Base-by-base conservation (phyloP, 2,329 filamentous ascomycete species). In the Nigrospora sphaerica region DNA sequence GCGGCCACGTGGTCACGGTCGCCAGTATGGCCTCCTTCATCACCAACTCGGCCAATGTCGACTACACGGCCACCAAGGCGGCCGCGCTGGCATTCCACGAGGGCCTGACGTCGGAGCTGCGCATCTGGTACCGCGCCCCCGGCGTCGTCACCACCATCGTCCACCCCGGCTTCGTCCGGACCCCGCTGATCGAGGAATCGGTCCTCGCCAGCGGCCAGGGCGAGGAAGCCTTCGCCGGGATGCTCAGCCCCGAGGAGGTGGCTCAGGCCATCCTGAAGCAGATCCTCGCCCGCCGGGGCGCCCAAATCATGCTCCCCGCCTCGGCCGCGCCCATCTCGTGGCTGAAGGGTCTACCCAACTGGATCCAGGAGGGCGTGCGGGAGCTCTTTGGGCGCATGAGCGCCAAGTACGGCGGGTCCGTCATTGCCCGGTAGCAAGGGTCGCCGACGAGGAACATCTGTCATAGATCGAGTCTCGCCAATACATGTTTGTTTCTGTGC, bases 31-130 rank as follows among this genome's bases (percentile, higher is more conserved):
- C 75, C 10, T 72, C 69, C 28, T 80, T 73, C 54, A 49, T 75
- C 3, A 62, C 63, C 0, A 50, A 72, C 3, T 68, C 65, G 2
- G 67, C 72, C 31, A 69, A 78, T 50, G 69, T 69, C 12, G 73
- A 77, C 50, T 80, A 80, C 56, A 67, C 64, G 37, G 67, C 67
- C 43, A 71, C 71, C 40, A 80, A 80, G 57, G 70, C 72, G 0
- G 74, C 68, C 19, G 72, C 74, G 0, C 57, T 79, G 37, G 65
- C 71, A 4, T 76, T 80, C 58, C 74, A 80, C 51, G 76, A 80
- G 62, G 67, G 67, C 4, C 46, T 69, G 49, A 55, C 60, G 4
- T 62, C 64, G 52, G 67, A 71, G 48, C 46, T 70, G 39, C 57
- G 57, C 17, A 45, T 56, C 16, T 62, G 56, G 57, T 65, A 70